Evolutionary conservation across 495 filamentous ascomycete species (phyloP).

Genomic region (Tuber magnatum): DNA sequence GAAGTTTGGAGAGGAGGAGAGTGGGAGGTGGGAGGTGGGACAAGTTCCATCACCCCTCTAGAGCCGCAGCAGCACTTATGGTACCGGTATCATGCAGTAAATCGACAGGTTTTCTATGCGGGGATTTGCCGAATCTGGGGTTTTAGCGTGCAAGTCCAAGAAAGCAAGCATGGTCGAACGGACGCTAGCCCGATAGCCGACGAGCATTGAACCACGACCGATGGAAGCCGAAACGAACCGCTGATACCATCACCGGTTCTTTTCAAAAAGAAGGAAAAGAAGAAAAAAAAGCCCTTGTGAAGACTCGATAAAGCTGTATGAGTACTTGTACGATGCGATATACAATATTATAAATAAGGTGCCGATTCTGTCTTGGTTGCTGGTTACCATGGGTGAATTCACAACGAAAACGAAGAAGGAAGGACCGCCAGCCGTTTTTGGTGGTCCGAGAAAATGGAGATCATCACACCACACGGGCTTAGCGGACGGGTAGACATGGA

Average conservation of each 20-base stretch:
- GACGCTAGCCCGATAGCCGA: not conserved
- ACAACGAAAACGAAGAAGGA: not conserved
- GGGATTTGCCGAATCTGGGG: constrained; percentile 21
- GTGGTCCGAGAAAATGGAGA: not conserved
- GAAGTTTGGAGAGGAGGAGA: not conserved
- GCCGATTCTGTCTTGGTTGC: not conserved
- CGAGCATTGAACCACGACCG: not conserved
- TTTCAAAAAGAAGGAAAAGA: not conserved
- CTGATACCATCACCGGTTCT: not conserved
- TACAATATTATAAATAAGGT: not conserved
- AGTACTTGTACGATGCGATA: not conserved
- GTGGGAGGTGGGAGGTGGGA: not conserved
- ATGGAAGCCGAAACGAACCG: not conserved
- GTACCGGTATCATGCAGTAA: not conserved
- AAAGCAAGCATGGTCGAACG: not conserved
- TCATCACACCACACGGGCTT: not conserved
- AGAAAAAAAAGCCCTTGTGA: not conserved
- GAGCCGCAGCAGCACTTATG: not conserved
- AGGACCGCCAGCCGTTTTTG: not conserved
- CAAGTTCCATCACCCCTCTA: not conserved
- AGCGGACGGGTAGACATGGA: not conserved
- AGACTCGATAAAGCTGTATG: not conserved
- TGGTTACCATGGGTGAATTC: not conserved
- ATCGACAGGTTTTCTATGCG: not conserved
- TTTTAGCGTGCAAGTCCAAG: constrained; percentile 23